Conservation (phyloP, 129 eudicot genomes). For the Rutidosis leptorrhynchoides region DNA sequence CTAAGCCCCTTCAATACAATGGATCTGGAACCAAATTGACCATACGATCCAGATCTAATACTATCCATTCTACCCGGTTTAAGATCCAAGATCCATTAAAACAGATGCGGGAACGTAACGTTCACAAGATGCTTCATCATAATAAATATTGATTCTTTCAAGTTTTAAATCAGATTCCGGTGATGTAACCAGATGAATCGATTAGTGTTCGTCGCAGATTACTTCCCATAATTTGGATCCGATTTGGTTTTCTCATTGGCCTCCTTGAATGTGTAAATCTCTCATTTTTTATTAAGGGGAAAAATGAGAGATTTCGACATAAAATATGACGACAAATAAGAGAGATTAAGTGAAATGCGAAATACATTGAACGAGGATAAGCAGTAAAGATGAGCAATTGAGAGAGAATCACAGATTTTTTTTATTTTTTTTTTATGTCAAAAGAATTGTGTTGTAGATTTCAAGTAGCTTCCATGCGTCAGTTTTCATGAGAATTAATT, state of each 20-base stretch:
- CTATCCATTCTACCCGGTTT: constrained; percentile 93
- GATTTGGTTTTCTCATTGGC: constrained; percentile 82
- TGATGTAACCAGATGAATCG: constrained; percentile 54
- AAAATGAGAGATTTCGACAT: constrained; percentile 22
- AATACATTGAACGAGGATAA: no score
- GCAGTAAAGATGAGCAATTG: no score
- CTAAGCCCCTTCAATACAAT: no score
- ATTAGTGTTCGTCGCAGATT: constrained; percentile 72
- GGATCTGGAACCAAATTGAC: no score
- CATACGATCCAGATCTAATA: constrained; percentile 72
- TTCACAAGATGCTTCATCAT: constrained; percentile 68
- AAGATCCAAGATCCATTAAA: constrained; percentile 87
- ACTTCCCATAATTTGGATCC: constrained; percentile 89
- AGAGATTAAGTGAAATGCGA: no score
- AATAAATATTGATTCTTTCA: constrained; percentile 68
- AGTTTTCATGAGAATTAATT: no score
- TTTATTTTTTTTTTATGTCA: no score
- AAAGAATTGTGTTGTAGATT: no score
- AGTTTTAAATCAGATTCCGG: constrained; percentile 43
- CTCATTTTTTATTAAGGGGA: neutral
- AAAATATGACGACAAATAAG: no score
- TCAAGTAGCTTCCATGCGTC: no score
- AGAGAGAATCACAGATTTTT: no score
- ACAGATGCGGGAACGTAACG: constrained; percentile 75
- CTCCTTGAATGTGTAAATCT: constrained; percentile 76